Conservation (phyloP, 148 eudicot species). For the Simmondsia chinensis region DNA sequence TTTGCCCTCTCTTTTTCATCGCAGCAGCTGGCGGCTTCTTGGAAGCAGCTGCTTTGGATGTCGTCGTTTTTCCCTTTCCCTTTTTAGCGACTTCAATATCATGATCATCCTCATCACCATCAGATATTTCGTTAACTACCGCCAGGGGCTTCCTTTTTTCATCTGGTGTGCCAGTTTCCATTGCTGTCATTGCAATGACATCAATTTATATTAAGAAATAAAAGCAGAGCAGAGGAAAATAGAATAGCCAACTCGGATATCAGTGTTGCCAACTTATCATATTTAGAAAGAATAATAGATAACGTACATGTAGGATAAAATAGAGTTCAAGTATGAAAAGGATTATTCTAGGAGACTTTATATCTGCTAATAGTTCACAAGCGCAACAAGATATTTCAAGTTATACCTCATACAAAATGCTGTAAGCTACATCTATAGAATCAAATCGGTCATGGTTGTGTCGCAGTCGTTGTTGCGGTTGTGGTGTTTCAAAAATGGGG, state of each 20-base stretch:
- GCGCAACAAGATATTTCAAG: too few species aligned
- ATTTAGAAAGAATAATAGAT: not conserved
- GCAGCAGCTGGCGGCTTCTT: constrained; percentile 30
- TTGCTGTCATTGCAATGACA: constrained; percentile 20
- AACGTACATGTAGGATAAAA: not conserved
- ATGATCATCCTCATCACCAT: constrained; percentile 34
- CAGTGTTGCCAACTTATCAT: not conserved
- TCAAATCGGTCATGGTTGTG: too few species aligned
- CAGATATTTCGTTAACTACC: constrained; percentile 35
- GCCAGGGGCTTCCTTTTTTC: constrained; percentile 22
- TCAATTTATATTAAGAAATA: too few species aligned
- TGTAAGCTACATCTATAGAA: too few species aligned
- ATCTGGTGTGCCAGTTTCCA: constrained; percentile 34
- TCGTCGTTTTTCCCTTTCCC: constrained; percentile 42
- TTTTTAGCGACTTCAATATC: constrained; percentile 38
- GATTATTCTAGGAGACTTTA: too few species aligned
- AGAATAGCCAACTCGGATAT: not conserved
- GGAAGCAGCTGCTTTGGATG: constrained; percentile 18
- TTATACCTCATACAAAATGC: too few species aligned
- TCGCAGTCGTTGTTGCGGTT: too few species aligned
- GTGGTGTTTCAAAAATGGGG: too few species aligned
- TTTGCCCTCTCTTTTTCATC: constrained; percentile 63
- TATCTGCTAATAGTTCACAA: too few species aligned
- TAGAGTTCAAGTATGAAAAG: not conserved
- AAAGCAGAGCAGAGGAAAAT: too few species aligned